Conservation (phyloP, 805 yeast genomes). For the Alloascoidea hylecoeti region DNA sequence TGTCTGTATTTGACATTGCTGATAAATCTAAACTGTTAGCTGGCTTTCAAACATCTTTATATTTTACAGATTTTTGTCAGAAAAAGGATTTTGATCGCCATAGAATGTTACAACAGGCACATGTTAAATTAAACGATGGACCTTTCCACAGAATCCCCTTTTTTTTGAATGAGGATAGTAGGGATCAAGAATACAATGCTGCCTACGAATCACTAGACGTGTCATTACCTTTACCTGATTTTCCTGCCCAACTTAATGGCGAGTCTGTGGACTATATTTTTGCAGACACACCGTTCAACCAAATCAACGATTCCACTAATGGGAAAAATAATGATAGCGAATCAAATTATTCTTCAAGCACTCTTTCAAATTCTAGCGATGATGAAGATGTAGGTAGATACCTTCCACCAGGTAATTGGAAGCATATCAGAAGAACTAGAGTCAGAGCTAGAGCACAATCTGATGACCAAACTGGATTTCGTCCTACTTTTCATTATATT, state of each 20-base stretch:
- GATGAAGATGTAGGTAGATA: slow-evolving; percentile 4
- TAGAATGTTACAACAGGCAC: slow-evolving; percentile 43
- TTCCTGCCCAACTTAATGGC: slow-evolving; percentile 42
- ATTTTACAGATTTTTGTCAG: slow-evolving; percentile 44
- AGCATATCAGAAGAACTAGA: slow-evolving; percentile 1
- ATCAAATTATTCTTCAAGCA: slow-evolving; percentile 6
- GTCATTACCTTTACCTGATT: slow-evolving; percentile 47
- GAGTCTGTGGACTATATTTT: slow-evolving; percentile 30
- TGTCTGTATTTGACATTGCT: slow-evolving; percentile 16
- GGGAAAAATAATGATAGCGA: slow-evolving; percentile 9
- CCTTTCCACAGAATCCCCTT: slow-evolving; percentile 76
- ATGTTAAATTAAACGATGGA: slow-evolving; percentile 59
- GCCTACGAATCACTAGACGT: slow-evolving; percentile 40
- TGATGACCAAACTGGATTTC: slow-evolving; percentile 3
- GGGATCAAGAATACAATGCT: slow-evolving; percentile 31
- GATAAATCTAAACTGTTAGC: slow-evolving; percentile 17
- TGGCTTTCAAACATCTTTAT: slow-evolving; percentile 40
- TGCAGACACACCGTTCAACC: slow-evolving; percentile 19
- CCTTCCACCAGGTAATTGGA: slow-evolving; percentile 10
- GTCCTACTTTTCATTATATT: slow-evolving; percentile 6
- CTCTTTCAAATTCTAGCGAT: slow-evolving; percentile 4
- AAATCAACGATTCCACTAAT: slow-evolving; percentile 12
- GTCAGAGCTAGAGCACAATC: neutral
- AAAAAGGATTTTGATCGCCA: slow-evolving; percentile 31
- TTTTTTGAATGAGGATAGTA: slow-evolving; percentile 35